phyloP scores from a whole-genome alignment of 768 basidiomycete species.

The Trametes coccinea region DNA sequence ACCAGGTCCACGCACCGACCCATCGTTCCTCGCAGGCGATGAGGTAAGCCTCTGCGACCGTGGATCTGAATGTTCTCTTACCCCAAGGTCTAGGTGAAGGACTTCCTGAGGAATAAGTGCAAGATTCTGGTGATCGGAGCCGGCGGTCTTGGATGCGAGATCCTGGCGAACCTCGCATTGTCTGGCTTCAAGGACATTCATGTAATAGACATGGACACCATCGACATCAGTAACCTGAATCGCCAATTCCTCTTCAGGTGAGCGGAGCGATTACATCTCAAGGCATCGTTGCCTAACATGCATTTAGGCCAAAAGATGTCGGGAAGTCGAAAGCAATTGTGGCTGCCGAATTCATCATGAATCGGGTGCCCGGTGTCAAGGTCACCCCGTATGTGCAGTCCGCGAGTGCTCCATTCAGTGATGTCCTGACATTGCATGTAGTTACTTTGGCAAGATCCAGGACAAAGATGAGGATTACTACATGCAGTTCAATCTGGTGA shows the following conservation, averaged over 20 bases:
- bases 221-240: slow-evolving; percentile 98
- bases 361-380: slow-evolving; percentile 90
- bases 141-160: slow-evolving; percentile 96
- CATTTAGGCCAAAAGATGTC: slow-evolving; percentile 78
- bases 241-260: slow-evolving; percentile 97
- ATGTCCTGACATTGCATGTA: slow-evolving; percentile 32
- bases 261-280: slow-evolving; percentile 18
- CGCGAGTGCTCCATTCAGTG: background rate
- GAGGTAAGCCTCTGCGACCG: slow-evolving; percentile 49
- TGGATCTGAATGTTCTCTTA: background rate
- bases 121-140: slow-evolving; percentile 98
- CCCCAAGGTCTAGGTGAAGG: slow-evolving; percentile 58
- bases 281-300: background rate
- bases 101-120: slow-evolving; percentile 77
- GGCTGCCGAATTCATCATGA: slow-evolving; percentile 97
- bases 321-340: slow-evolving; percentile 92
- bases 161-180: slow-evolving; percentile 92
- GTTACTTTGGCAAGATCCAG: slow-evolving; percentile 97
- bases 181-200: slow-evolving; percentile 98
- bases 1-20: slow-evolving; percentile 88
- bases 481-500: slow-evolving; percentile 94
- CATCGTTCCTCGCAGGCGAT: slow-evolving; percentile 78
- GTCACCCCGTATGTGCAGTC: slow-evolving; percentile 82
- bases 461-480: slow-evolving; percentile 96
- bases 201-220: slow-evolving; percentile 99